Base-by-base conservation (phyloP, 108 stramenopile species). In the Skeletonema potamos region DNA sequence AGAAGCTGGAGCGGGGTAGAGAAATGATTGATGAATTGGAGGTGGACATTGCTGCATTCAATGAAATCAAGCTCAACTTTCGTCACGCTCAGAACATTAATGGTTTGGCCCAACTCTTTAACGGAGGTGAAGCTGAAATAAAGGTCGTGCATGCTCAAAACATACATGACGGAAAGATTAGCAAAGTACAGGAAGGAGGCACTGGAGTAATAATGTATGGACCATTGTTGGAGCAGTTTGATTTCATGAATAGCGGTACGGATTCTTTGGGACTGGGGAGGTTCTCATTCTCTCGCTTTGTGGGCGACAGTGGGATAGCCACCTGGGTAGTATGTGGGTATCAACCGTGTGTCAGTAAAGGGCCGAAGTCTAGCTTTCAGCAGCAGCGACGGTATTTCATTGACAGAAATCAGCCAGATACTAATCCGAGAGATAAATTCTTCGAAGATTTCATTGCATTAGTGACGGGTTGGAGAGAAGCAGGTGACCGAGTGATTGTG, bases 341-440 rank as follows among this genome's bases (percentile, higher is more conserved):
- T 44, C 61, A 72, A 17, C 70, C 70, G 0, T 72, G 70, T 13
- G 15, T 51, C 1, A 72, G 51, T 41, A 11, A 13, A 1, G 26
- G n/a, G 0, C 32, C 60, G 0, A 27, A 17, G 0, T 33, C 60
- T 2, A 58, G 60, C 10, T 72, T 62, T 29, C 70, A 72, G 5
- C 70, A 72, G 18, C 70, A 72, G 6, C 51, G 41, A 1, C 37
- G 61, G 6, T 72, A 72, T 10, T 62, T 54, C 28, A 51, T 62
- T 27, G 8, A 1, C 9, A 62, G 54, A 13, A 8, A 54, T 1
- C 28, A 63, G 9, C 46, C 46, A 15, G 33, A 30, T 7, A 34
- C 30, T 1, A 48, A 61, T 11, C 70, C 70, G 1, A 2, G 48
- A 5, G 46, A 29, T 1, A 37, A 51, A 17, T 74, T 74, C 27